Evolutionary conservation across 306 rosid species (phyloP).

Genomic region (Senna tora): DNA sequence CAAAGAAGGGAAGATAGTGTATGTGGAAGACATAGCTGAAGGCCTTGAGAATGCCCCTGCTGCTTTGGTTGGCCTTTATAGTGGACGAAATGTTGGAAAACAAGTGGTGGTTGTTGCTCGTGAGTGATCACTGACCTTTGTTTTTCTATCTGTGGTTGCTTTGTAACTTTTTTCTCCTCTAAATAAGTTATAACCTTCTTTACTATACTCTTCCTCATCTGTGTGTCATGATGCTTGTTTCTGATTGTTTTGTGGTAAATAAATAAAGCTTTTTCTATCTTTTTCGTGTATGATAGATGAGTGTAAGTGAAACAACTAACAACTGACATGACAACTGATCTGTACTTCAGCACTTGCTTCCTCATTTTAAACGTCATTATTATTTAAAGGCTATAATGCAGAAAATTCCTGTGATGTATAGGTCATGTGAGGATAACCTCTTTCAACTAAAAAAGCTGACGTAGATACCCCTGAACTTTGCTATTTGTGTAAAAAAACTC

Average conservation of each 20-base stretch:
- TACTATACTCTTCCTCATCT: not conserved
- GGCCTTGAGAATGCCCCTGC: slow-evolving; percentile 22
- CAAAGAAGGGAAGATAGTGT: not conserved
- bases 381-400: too few species aligned
- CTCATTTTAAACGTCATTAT: too few species aligned
- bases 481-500: too few species aligned
- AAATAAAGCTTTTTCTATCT: not conserved
- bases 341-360: too few species aligned
- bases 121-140: not conserved
- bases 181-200: too few species aligned
- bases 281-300: not conserved
- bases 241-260: not conserved
- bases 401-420: too few species aligned
- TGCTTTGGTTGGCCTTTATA: slow-evolving; percentile 11
- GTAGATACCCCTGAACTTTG: too few species aligned
- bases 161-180: not conserved
- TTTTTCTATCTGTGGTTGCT: not conserved
- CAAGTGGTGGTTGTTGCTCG: slow-evolving; percentile 13
- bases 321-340: too few species aligned
- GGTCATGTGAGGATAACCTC: too few species aligned
- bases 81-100: slow-evolving; percentile 25
- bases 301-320: too few species aligned
- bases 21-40: slow-evolving; percentile 10
- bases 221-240: not conserved
- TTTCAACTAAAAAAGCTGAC: too few species aligned